Evolutionary conservation across 768 basidiomycete genomes (phyloP).

Genomic region (Naematelia aurantialba): DNA sequence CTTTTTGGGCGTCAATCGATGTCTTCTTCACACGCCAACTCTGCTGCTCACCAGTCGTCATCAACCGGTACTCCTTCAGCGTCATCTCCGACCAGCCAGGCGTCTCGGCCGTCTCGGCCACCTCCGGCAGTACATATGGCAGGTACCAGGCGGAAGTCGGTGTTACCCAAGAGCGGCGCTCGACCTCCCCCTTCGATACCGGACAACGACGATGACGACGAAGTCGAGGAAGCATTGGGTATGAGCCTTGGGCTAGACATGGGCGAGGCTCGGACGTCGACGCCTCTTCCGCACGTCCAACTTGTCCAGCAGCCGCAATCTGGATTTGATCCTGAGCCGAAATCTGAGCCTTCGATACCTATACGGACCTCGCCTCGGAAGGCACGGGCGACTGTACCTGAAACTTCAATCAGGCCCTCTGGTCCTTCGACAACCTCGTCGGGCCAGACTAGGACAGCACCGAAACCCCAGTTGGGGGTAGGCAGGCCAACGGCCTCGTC

Average conservation of each 20-base stretch:
- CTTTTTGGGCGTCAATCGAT: background rate
- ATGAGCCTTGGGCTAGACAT: background rate
- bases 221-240: background rate
- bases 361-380: no score
- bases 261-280: background rate
- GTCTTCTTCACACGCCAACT: background rate
- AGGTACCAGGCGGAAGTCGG: slow-evolving; percentile 2
- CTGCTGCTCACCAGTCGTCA: background rate
- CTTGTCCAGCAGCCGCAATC: no score
- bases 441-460: background rate
- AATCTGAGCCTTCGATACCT: no score
- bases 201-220: slow-evolving; percentile 5
- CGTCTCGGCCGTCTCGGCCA: background rate
- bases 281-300: background rate
- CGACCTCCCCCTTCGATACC: background rate
- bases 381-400: no score
- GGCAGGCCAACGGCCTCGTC: background rate
- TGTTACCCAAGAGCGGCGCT: slow-evolving; percentile 1
- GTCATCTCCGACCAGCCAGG: background rate
- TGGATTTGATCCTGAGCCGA: no score
- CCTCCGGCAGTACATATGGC: background rate
- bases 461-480: background rate
- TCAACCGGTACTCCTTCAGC: background rate
- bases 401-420: no score
- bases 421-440: no score